These are phyloP conservation scores for Canna indica DNA, from an alignment of 176 grass and related monocot genomes.

Conservation along the genomic window DNA sequence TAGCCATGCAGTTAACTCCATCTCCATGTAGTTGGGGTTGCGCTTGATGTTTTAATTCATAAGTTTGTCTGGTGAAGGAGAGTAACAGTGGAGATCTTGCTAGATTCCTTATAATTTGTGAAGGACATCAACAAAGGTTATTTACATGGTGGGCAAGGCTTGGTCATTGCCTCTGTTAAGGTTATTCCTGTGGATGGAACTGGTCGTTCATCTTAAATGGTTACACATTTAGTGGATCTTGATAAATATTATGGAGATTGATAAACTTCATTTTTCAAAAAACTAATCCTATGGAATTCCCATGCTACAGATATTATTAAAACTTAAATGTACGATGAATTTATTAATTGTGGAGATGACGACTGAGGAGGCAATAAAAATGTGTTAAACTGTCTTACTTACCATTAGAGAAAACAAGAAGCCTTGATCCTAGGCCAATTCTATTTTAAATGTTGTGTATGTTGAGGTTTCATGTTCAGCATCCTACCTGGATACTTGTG, in stretches of 20 bases:
- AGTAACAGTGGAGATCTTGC: too few species aligned
- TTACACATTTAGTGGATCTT: neutral
- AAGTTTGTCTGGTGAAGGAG: too few species aligned
- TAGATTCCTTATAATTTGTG: too few species aligned
- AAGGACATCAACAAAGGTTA: too few species aligned
- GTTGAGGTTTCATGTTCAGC: neutral
- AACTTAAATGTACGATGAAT: neutral
- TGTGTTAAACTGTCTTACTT: neutral
- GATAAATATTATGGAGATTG: neutral
- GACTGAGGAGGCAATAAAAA: neutral
- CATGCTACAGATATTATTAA: neutral
- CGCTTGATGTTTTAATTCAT: too few species aligned
- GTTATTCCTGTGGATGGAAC: neutral
- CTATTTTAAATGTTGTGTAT: neutral
- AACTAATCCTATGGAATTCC: neutral
- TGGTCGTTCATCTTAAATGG: neutral
- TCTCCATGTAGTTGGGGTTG: too few species aligned
- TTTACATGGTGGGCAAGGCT: too few species aligned
- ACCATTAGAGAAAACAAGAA: neutral
- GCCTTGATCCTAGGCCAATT: neutral
- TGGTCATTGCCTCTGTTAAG: neutral
- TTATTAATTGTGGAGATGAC: neutral
- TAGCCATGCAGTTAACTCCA: too few species aligned
- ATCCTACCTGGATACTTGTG: neutral
- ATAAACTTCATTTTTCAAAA: constrained; percentile 1